phyloP scores from a whole-genome alignment of 768 basidiomycete genomes.

The Rhodotorula toruloides region DNA sequence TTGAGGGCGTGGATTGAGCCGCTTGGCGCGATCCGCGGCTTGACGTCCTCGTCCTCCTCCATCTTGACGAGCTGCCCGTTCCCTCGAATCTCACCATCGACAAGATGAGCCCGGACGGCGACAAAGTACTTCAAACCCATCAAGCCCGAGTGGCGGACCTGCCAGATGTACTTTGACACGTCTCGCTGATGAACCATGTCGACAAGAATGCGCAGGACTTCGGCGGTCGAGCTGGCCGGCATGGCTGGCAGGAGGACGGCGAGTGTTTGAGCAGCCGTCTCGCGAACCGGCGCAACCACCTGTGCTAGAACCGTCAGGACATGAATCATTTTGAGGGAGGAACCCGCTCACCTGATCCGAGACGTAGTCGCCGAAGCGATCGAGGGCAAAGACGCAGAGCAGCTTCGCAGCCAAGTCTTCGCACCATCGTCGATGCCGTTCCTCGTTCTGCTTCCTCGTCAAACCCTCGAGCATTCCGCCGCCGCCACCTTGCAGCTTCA shows the following conservation, averaged over 20 bases:
- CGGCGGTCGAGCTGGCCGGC: conserved; percentile 68
- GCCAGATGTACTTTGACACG: conserved; percentile 67
- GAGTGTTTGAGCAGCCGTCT: conserved; percentile 89
- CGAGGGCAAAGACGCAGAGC: conserved; percentile 82
- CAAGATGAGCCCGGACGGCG: conserved; percentile 80
- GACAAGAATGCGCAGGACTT: conserved; percentile 75
- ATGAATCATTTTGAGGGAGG: not conserved
- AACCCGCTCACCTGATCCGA: conserved; percentile 65
- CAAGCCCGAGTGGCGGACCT: conserved; percentile 94
- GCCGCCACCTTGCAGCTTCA: conserved; percentile 73
- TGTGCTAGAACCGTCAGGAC: conserved; percentile 36
- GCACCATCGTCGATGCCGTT: conserved; percentile 77
- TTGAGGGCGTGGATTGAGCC: conserved; percentile 53
- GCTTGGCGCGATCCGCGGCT: conserved; percentile 25
- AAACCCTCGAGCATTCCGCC: conserved; percentile 62
- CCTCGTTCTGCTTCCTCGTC: conserved; percentile 58
- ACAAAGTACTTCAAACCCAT: conserved; percentile 97
- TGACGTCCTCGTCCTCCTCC: conserved; percentile 12
- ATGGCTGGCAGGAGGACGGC: conserved; percentile 84
- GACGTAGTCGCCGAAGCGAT: conserved; percentile 97
- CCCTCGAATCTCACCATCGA: conserved; percentile 47
- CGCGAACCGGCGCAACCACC: conserved; percentile 93
- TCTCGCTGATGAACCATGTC: conserved; percentile 79
- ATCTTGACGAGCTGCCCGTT: conserved; percentile 7
- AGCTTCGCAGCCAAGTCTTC: conserved; percentile 79